A percentile compares a stretch with the other conserved stretches of the same genome.
Evolutionary conservation across 768 basidiomycete species (phyloP).

Genomic region (Psilocybe azurescens): DNA sequence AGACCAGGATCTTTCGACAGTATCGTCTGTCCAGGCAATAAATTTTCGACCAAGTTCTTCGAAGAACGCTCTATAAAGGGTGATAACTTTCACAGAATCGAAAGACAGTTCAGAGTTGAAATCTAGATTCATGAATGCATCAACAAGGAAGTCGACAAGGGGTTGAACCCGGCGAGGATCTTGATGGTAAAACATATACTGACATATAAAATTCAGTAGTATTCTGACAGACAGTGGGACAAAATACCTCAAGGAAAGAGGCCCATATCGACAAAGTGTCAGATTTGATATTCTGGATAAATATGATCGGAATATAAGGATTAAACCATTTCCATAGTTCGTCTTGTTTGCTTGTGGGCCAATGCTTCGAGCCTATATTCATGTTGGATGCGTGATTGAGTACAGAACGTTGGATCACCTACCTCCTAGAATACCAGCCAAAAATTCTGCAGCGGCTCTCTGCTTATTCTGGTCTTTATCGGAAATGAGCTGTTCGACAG

Average conservation of each 20-base stretch:
- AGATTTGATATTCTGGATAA: constrained; percentile 75
- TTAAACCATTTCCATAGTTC: constrained; percentile 83
- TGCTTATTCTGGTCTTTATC: constrained; percentile 88
- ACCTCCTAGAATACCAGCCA: constrained; percentile 77
- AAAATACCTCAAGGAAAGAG: constrained; percentile 73
- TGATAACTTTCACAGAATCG: constrained; percentile 73
- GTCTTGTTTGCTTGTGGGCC: constrained; percentile 74
- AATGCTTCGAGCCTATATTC: constrained; percentile 78
- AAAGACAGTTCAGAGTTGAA: constrained; percentile 85
- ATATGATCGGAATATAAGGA: constrained; percentile 67
- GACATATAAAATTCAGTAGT: constrained; percentile 12
- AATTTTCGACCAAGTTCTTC: constrained; percentile 84
- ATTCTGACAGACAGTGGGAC: not conserved
- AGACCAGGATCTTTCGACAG: constrained; percentile 70
- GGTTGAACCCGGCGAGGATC: constrained; percentile 87
- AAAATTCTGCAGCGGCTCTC: constrained; percentile 83
- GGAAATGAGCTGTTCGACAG: constrained; percentile 64
- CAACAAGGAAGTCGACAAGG: constrained; percentile 74
- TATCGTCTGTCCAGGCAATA: constrained; percentile 73
- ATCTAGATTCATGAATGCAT: constrained; percentile 69
- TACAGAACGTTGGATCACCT: constrained; percentile 5
- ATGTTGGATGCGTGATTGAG: not conserved
- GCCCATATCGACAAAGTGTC: constrained; percentile 83
- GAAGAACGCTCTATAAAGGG: constrained; percentile 72
- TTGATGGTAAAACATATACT: constrained; percentile 80